A percentile compares a stretch with the other conserved stretches of the same genome.
Evolutionary conservation across 2,329 filamentous ascomycete species (phyloP).

Genomic region (Alternaria rosae): DNA sequence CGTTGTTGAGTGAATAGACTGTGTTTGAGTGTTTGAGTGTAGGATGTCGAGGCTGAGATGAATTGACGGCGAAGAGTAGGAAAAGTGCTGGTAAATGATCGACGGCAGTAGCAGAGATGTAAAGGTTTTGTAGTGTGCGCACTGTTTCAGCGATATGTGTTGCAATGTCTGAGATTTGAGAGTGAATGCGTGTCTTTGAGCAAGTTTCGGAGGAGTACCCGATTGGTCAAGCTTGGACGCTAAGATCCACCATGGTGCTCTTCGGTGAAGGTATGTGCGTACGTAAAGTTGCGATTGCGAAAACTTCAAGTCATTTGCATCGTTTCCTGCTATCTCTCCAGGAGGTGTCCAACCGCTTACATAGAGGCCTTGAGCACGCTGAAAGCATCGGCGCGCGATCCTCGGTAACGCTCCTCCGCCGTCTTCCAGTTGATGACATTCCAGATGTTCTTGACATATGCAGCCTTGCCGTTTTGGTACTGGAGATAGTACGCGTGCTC

Average conservation of each 20-base stretch:
- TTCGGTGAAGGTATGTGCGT: neutral
- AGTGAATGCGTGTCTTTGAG: constrained; percentile 45
- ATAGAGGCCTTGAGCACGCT: constrained; percentile 49
- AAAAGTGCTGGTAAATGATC: neutral
- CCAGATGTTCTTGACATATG: constrained; percentile 80
- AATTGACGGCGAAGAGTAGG: neutral
- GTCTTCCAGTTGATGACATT: constrained; percentile 80
- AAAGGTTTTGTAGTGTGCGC: neutral
- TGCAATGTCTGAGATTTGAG: constrained; percentile 22
- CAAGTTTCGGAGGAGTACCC: constrained; percentile 46
- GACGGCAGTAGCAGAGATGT: too few relatives aligned
- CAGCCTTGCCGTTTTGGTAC: constrained; percentile 78
- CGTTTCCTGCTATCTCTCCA: neutral
- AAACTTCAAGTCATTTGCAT: neutral
- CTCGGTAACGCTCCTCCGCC: constrained; percentile 68
- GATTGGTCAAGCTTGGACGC: constrained; percentile 30
- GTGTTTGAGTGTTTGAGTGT: neutral
- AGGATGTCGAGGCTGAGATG: neutral
- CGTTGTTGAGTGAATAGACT: neutral
- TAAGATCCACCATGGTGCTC: constrained; percentile 34
- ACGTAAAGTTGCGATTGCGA: neutral
- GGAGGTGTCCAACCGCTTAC: constrained; percentile 5
- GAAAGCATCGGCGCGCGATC: constrained; percentile 51
- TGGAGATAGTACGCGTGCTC: constrained; percentile 92
- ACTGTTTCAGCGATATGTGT: neutral